Base-by-base conservation (phyloP, 176 grass and related monocot genomes). In the Alopecurus myosuroides region DNA sequence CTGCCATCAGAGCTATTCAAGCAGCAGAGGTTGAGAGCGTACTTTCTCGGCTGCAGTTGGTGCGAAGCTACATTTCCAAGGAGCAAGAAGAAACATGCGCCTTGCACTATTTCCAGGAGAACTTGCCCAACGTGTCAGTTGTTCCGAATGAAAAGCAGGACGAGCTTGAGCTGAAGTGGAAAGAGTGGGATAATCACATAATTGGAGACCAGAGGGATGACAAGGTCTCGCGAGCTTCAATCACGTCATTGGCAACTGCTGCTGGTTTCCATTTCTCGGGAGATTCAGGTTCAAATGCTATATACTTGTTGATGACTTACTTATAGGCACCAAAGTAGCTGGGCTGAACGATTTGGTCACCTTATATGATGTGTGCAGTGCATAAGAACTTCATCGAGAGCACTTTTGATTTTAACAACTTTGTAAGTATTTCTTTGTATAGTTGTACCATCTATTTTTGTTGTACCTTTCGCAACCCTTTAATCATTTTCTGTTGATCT, bases 61-160 rank as follows among this genome's bases (percentile, higher is more conserved):
- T 89, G 11, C 69, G 44, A 55, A 94, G 91, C 6, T 94, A 86
- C 55, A 67, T 92, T 41, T 88, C 85, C 42, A 86, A 85, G 63
- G 96, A 95, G 68, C 93, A 95, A 67, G 49, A 87, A 26, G 88
- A 98, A 40, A 83, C 80, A 65, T 77, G 83, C 11, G 93, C 91
- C 50, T 69, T 94, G 70, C 56, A 92, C 58, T 98, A 86, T 88
- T 98, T 98, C 35, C 52, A 87, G 81, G 93, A 95, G 65, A 93
- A 94, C 44, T 79, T 95, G 30, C 93, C 91, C 35, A 90, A 94
- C 78, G 30, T 93, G 22, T 71, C 73, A 56, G 88, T 74, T 79
- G 77, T 56, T 18, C 80, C 56, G 50, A 89, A 90, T 56, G 88
- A 89, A 11, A 84, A 92, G 22, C 64, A 86, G 31, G 83, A 81